Conservation (phyloP, 2,329 filamentous ascomycete genomes). For the Bipolaris oryzae region DNA sequence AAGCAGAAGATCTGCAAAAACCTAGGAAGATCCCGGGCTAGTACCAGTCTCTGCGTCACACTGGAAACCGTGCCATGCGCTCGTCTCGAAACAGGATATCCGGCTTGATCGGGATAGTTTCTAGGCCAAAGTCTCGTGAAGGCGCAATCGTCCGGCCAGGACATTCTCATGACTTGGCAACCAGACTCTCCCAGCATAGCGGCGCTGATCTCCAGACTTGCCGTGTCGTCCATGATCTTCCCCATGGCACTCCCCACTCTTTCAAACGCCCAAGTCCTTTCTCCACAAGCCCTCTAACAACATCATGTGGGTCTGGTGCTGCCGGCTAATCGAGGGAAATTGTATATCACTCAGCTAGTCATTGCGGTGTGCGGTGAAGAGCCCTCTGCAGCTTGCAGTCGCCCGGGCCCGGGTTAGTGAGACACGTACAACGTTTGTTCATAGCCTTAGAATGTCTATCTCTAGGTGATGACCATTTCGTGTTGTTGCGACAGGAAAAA, state of each 20-base stretch:
- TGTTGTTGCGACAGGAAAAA: slow-evolving; percentile 10
- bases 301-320: neutral
- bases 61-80: slow-evolving; percentile 8
- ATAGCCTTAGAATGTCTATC: neutral
- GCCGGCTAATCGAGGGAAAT: neutral
- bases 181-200: slow-evolving; percentile 9
- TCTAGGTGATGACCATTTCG: neutral
- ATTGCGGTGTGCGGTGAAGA: slow-evolving; percentile 7
- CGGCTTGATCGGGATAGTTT: slow-evolving; percentile 7
- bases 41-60: slow-evolving; percentile 9
- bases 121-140: slow-evolving; percentile 7
- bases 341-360: slow-evolving; percentile 1
- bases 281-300: slow-evolving; percentile 8
- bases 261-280: slow-evolving; percentile 4
- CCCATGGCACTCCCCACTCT: slow-evolving; percentile 7
- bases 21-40: slow-evolving; percentile 17
- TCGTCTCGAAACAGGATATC: slow-evolving; percentile 15
- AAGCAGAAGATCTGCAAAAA: slow-evolving; percentile 15
- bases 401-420: neutral
- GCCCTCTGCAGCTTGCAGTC: slow-evolving; percentile 8
- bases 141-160: slow-evolving; percentile 8
- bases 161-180: slow-evolving; percentile 12
- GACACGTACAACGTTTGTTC: neutral
- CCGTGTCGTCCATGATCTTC: slow-evolving; percentile 1
- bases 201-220: slow-evolving; percentile 17